phyloP scores from a whole-genome alignment of 2,329 filamentous ascomycete species.

The Zymoseptoria pseudotritici region DNA sequence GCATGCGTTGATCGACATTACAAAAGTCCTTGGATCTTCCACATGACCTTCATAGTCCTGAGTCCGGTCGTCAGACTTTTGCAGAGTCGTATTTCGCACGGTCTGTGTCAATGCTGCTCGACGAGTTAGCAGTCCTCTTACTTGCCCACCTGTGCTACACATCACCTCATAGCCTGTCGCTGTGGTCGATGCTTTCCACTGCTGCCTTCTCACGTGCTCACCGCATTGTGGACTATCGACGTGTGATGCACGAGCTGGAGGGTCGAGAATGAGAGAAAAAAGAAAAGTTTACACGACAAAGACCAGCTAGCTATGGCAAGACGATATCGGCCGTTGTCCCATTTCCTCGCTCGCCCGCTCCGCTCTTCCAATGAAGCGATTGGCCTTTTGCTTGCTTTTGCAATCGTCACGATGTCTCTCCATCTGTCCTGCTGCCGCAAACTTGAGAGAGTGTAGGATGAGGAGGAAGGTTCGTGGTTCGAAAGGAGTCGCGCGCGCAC shows the following conservation, averaged over 20 bases:
- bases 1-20: background rate
- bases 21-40: background rate
- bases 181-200: background rate
- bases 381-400: constrained; percentile 7
- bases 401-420: constrained; percentile 7
- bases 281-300: constrained; percentile 14
- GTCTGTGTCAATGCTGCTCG: too few species aligned
- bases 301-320: constrained; percentile 17
- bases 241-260: background rate
- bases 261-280: constrained; percentile 1
- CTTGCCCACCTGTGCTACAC: too few species aligned
- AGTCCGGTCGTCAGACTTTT: background rate
- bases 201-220: background rate
- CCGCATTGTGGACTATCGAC: background rate
- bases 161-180: too few species aligned
- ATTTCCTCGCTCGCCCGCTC: constrained; percentile 1
- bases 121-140: too few species aligned
- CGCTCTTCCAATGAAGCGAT: constrained; percentile 5
- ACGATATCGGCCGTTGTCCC: constrained; percentile 6
- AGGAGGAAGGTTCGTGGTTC: constrained; percentile 3
- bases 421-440: constrained; percentile 22
- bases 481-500: constrained; percentile 4
- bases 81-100: background rate
- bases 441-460: constrained; percentile 16
- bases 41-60: background rate